Base-by-base conservation (phyloP, 176 grass and related monocot genomes). In the Thalia dealbata region DNA sequence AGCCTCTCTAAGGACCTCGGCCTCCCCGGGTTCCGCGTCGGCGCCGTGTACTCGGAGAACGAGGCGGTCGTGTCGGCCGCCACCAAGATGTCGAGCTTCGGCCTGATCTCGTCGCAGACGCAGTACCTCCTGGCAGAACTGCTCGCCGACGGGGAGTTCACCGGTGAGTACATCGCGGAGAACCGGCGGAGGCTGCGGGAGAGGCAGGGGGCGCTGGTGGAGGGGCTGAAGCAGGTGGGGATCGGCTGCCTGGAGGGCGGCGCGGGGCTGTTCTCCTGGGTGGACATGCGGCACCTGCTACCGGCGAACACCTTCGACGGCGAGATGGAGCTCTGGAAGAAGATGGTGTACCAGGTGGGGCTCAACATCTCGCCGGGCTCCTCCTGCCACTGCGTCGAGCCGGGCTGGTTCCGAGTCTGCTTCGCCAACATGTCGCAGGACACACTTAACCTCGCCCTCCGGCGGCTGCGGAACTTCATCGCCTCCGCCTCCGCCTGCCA, bases 11-110 rank as follows among this genome's bases (percentile, higher is more conserved):
- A 97, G 55, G 93, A 97, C 74, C 93, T 97, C 4, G 93, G 93
- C 69, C 93, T 97, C 19, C 93, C 93, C 0, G 93, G 93, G 0
- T 97, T 97, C 73, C 93, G 93, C 14, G 84, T 92, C 0, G 93
- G 89, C 59, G 93, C 89, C 43, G 83, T 97, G 73, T 92, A 97
- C 78, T 97, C 93, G 13, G 21, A 66, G 29, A 91, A 97, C 78
- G 43, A 81, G 14, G 76, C 54, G 26, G 89, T 97, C 6, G 85
- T 92, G 6, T 84, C 89, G 14, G 87, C 93, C 14, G 89, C 93
- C 1, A 97, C 93, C 72, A 97, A 97, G 82, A 97, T 97, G 93
- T 97, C 93, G 2, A 97, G 93, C 79, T 97, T 97, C 70, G 93
- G 93, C 3, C 84, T 97, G 35, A 76, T 97, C 19, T 97, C 93